Percentiles rank a stretch among this genome's conserved stretches.
Conservation (phyloP, 2,329 filamentous ascomycete species). For the Aspergillus ruber region DNA sequence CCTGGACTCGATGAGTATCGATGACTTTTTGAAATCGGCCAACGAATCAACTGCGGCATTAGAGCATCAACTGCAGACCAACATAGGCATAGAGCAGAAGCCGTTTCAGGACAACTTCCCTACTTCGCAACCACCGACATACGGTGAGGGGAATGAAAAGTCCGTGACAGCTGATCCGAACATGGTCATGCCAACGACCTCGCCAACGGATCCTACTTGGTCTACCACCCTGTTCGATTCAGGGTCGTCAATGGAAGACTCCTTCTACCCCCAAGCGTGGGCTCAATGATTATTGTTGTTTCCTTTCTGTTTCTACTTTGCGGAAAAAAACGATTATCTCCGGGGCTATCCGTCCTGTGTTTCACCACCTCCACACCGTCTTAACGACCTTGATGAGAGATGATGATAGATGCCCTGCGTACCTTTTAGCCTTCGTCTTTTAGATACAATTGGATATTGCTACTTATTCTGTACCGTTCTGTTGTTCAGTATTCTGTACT, state of each 20-base stretch:
- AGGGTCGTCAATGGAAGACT: slow-evolving; percentile 24
- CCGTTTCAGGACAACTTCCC: slow-evolving; percentile 23
- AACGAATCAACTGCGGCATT: slow-evolving; percentile 35
- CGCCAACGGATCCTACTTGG: slow-evolving; percentile 29
- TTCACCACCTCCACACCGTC: slow-evolving; percentile 37
- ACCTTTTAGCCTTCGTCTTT: slow-evolving; percentile 21
- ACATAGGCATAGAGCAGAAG: slow-evolving; percentile 31
- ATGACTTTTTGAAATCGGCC: slow-evolving; percentile 38
- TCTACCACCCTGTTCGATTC: slow-evolving; percentile 26
- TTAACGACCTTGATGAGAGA: slow-evolving; percentile 41
- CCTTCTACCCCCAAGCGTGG: slow-evolving; percentile 28
- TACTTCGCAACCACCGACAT: slow-evolving; percentile 17
- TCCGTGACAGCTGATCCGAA: background rate
- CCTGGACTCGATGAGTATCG: slow-evolving; percentile 37
- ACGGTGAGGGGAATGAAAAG: background rate
- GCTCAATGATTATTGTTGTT: slow-evolving; percentile 12
- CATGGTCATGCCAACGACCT: slow-evolving; percentile 8
- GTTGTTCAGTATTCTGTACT: no score
- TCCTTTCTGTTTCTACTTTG: background rate
- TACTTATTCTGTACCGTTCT: no score
- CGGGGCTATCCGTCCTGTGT: slow-evolving; percentile 15
- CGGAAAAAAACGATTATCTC: background rate
- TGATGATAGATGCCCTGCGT: slow-evolving; percentile 38
- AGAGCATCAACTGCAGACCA: slow-evolving; percentile 35
- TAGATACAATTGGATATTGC: background rate